Evolutionary conservation across 148 eudicot species (phyloP).

Genomic region (Suaeda aralocaspica): DNA sequence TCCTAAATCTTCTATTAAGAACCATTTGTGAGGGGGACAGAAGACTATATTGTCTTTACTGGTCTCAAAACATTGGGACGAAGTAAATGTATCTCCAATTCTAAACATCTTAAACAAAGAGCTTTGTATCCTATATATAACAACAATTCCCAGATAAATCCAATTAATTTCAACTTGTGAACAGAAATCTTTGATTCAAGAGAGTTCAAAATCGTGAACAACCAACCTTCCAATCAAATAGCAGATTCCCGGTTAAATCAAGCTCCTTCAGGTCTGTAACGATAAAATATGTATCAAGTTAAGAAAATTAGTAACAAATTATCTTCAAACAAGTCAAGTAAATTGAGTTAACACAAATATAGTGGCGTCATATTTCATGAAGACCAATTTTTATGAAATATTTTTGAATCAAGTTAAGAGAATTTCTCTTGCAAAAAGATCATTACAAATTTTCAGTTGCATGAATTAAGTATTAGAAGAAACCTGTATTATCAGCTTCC

Average conservation of each 20-base stretch:
- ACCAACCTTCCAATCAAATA: conserved; percentile 79
- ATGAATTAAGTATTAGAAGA: too few relatives aligned
- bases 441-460: too few relatives aligned
- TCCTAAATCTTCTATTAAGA: background rate
- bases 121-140: background rate
- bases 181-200: background rate
- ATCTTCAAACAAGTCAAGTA: background rate
- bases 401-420: background rate
- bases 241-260: conserved; percentile 89
- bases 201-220: background rate
- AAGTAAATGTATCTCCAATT: too few relatives aligned
- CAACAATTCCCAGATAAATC: background rate
- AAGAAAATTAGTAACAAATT: background rate
- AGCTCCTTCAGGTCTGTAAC: conserved; percentile 89
- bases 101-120: too few relatives aligned
- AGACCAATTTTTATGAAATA: background rate
- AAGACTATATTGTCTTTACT: too few relatives aligned
- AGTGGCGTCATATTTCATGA: conserved; percentile 1
- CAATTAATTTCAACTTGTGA: background rate
- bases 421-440: too few relatives aligned
- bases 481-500: too few relatives aligned
- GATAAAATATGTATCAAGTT: conserved; percentile 16
- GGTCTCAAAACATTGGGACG: too few relatives aligned
- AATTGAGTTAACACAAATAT: background rate
- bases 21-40: too few relatives aligned